Conservation (phyloP, 257 asterid species). For the Rhazya stricta region DNA sequence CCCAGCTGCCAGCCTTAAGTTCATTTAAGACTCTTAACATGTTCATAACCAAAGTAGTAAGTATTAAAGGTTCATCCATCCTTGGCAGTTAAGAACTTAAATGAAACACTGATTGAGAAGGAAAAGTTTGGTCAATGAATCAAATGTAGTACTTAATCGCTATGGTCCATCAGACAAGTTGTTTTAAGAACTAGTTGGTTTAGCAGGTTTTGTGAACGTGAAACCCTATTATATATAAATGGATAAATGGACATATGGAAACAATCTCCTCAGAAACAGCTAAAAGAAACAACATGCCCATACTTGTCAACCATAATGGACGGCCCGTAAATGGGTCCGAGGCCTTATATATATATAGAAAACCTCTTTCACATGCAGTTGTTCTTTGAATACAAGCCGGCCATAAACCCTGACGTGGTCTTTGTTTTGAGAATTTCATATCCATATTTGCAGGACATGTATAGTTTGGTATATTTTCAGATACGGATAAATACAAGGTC, state of each 20-base stretch:
- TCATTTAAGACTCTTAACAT: neutral
- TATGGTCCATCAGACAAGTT: constrained; percentile 16
- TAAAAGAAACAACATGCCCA: neutral
- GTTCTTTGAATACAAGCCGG: neutral
- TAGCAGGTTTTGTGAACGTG: neutral
- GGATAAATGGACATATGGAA: neutral
- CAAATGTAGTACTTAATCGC: neutral
- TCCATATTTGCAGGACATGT: too few relatives aligned
- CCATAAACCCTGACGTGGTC: neutral
- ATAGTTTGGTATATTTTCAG: too few relatives aligned
- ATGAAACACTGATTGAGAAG: neutral
- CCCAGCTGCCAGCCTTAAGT: neutral
- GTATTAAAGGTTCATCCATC: too few relatives aligned
- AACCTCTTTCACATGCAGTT: neutral
- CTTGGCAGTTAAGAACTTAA: constrained; percentile 6
- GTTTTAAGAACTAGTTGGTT: neutral
- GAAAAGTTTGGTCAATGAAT: neutral
- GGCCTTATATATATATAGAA: neutral
- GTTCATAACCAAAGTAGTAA: neutral
- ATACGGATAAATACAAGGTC: too few relatives aligned
- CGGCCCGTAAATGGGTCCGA: neutral
- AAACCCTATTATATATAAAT: neutral
- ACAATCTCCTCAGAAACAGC: neutral
- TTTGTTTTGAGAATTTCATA: too few relatives aligned
- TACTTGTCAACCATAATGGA: neutral